phyloP scores from a whole-genome alignment of 2,329 filamentous ascomycete species.

The Pestalotiopsis sp. region DNA sequence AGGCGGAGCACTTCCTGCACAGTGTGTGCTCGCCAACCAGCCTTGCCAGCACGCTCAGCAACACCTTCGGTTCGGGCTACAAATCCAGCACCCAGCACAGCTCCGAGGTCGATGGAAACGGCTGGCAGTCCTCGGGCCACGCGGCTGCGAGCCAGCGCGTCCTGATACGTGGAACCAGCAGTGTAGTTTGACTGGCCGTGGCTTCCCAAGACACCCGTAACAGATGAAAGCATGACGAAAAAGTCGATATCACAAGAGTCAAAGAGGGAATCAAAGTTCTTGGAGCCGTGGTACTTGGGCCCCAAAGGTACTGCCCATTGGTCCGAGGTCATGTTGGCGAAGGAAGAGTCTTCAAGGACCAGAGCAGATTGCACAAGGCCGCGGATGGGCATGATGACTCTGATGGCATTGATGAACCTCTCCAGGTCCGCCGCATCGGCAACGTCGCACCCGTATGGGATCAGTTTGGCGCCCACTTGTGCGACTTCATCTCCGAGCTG shows the following conservation, averaged over 20 bases:
- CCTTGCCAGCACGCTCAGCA: conserved; percentile 4
- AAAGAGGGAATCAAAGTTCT: conserved; percentile 20
- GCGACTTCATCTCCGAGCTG: conserved; percentile 7
- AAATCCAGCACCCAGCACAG: conserved; percentile 4
- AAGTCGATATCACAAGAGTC: conserved; percentile 9
- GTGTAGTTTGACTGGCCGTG: conserved; percentile 12
- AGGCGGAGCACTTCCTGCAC: conserved; percentile 1
- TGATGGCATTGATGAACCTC: background rate
- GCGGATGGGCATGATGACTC: conserved; percentile 4
- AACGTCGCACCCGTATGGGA: background rate
- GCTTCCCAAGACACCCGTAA: conserved; percentile 7
- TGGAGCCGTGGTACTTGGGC: conserved; percentile 12
- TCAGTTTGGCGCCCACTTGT: background rate
- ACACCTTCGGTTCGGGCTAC: conserved; percentile 4
- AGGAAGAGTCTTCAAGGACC: conserved; percentile 6
- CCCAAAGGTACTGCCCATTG: conserved; percentile 2
- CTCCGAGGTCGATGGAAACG: conserved; percentile 6
- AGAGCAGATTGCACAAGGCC: conserved; percentile 1
- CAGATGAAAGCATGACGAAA: conserved; percentile 12
- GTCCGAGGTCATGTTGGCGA: conserved; percentile 12
- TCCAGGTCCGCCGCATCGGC: background rate
- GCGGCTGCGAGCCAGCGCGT: conserved; percentile 3
- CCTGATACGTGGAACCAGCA: conserved; percentile 4
- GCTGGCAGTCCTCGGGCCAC: background rate
- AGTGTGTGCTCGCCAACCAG: conserved; percentile 7